Conservation (phyloP, 108 stramenopile genomes). For the Cylindrotheca fusiformis region DNA sequence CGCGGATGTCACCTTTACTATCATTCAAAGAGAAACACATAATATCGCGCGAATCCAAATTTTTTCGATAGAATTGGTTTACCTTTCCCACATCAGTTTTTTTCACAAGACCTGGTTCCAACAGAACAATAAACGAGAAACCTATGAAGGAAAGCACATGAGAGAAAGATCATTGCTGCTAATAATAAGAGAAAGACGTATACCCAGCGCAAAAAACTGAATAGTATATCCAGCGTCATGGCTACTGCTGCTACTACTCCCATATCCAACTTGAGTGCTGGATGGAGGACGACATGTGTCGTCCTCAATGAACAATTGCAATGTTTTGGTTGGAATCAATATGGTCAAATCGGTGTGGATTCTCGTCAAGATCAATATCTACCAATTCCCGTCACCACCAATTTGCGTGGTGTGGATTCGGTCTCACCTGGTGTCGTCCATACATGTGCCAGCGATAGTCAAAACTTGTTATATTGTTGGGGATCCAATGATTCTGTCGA, state of each 20-base stretch:
- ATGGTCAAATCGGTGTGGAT: neutral
- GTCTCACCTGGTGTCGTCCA: neutral
- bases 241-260: neutral
- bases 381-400: neutral
- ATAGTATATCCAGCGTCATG: no score
- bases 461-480: neutral
- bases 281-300: neutral
- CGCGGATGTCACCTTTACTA: no score
- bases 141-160: neutral
- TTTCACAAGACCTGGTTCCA: no score
- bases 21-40: no score
- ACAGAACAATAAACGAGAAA: neutral
- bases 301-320: neutral
- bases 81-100: no score
- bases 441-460: neutral
- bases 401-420: neutral
- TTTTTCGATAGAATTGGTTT: no score
- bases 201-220: no score
- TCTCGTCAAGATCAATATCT: neutral
- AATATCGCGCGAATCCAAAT: no score
- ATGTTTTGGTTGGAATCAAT: neutral
- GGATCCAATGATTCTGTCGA: neutral
- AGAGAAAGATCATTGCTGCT: no score
- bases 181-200: no score
- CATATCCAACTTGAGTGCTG: neutral